These are phyloP conservation scores for Plasmodium cynomolgi DNA, from an alignment of 169 alveolate species.

Conservation along the genomic window DNA sequence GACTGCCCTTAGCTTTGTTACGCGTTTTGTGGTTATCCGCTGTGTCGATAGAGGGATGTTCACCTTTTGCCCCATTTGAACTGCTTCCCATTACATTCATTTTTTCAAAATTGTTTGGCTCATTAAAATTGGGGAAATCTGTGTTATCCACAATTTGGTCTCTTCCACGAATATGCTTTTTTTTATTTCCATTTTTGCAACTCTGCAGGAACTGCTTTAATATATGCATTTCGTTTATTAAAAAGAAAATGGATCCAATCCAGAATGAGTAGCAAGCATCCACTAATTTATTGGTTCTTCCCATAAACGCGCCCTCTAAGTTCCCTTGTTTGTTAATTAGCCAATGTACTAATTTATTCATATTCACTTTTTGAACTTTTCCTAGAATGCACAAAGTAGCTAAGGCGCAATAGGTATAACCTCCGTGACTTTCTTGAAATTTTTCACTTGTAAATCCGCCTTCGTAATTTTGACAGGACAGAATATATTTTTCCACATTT, in stretches of 20 bases:
- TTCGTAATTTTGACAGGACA: constrained; percentile 95
- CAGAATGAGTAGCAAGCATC: constrained; percentile 98
- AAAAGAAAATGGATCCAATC: constrained; percentile 93
- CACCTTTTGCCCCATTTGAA: constrained; percentile 77
- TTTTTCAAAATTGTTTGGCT: background rate
- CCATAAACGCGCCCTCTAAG: constrained; percentile 96
- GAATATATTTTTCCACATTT: constrained; percentile 90
- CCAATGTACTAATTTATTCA: constrained; percentile 91
- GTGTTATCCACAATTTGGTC: constrained; percentile 64
- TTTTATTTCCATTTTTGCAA: background rate
- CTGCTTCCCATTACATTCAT: constrained; percentile 75
- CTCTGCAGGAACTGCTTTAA: constrained; percentile 28
- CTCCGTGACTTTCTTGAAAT: constrained; percentile 97
- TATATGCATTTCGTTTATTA: constrained; percentile 81
- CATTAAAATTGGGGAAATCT: background rate
- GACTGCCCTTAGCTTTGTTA: background rate
- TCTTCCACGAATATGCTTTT: constrained; percentile 72
- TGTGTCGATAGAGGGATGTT: background rate
- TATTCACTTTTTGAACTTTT: constrained; percentile 88
- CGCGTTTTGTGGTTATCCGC: background rate
- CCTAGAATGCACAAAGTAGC: constrained; percentile 92
- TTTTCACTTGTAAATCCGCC: constrained; percentile 97
- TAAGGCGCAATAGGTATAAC: constrained; percentile 97
- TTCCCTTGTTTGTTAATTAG: constrained; percentile 89
- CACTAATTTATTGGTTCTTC: constrained; percentile 97